A percentile compares a stretch with the other conserved stretches of the same genome.
These are phyloP conservation scores for Metschnikowia lunata DNA, from an alignment of 805 yeast species.

Conservation along the genomic window DNA sequence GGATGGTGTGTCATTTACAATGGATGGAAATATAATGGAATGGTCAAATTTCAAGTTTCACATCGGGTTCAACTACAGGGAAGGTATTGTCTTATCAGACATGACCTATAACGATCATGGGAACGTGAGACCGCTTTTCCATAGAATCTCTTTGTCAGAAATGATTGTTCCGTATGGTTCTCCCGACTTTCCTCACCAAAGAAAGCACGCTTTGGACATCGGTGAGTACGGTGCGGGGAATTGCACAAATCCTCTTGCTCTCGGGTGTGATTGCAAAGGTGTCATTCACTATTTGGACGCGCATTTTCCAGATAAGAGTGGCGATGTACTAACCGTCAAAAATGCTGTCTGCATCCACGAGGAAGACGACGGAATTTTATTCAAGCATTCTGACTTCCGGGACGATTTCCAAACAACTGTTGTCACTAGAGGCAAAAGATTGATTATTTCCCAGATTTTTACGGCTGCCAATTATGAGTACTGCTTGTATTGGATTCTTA, in stretches of 20 bases:
- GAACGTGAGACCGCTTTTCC: conserved; percentile 66
- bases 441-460: conserved; percentile 74
- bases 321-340: conserved; percentile 66
- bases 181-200: conserved; percentile 76
- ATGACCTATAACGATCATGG: conserved; percentile 74
- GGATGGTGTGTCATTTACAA: conserved; percentile 73
- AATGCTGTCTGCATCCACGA: conserved; percentile 83
- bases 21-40: conserved; percentile 63
- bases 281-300: conserved; percentile 80
- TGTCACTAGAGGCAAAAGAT: conserved; percentile 69
- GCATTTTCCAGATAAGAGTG: conserved; percentile 62
- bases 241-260: conserved; percentile 72
- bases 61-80: conserved; percentile 81
- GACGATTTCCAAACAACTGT: conserved; percentile 72
- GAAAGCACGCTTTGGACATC: conserved; percentile 82
- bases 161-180: conserved; percentile 84
- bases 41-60: conserved; percentile 80
- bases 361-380: conserved; percentile 77
- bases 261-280: conserved; percentile 86
- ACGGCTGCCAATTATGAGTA: conserved; percentile 87
- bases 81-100: conserved; percentile 76
- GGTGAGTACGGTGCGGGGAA: conserved; percentile 88
- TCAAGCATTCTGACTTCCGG: conserved; percentile 81
- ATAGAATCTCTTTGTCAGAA: conserved; percentile 71
- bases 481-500: conserved; percentile 77